Conservation (phyloP, 108 stramenopile genomes). For the Fragilariopsis cylindrus region DNA sequence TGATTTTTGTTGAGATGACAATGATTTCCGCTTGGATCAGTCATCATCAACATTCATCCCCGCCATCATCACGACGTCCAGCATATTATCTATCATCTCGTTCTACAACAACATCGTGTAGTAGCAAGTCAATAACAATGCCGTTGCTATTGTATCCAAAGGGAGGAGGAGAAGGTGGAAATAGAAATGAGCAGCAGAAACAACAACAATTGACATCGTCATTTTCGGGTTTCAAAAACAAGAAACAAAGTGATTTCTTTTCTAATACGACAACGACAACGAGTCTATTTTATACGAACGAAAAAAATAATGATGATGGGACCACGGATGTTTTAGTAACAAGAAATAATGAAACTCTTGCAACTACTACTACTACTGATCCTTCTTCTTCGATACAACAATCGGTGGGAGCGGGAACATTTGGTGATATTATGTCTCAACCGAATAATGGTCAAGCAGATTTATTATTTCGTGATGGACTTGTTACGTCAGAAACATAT, state of each 20-base stretch:
- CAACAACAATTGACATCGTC: neutral
- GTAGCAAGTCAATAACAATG: neutral
- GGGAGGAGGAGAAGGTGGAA: neutral
- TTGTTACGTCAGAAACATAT: conserved; percentile 32
- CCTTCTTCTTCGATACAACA: neutral
- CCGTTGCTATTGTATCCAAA: neutral
- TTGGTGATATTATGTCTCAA: conserved; percentile 81
- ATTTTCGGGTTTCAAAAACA: too few relatives aligned
- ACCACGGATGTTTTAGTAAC: neutral
- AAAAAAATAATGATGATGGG: neutral
- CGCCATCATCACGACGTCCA: too few relatives aligned
- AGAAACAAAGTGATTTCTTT: neutral
- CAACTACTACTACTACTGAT: neutral
- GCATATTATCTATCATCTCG: too few relatives aligned
- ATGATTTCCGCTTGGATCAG: too few relatives aligned
- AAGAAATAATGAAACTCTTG: neutral
- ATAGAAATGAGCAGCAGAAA: neutral
- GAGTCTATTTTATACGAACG: neutral
- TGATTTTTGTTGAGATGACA: too few relatives aligned
- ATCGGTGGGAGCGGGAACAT: conserved; percentile 30
- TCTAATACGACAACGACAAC: neutral
- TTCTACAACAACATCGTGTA: too few relatives aligned
- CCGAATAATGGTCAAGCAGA: conserved; percentile 24
- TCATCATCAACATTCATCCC: too few relatives aligned
- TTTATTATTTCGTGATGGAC: conserved; percentile 32